These are phyloP conservation scores for Fulvia fulva DNA, from an alignment of 2,329 filamentous ascomycete species.

Conservation along the genomic window DNA sequence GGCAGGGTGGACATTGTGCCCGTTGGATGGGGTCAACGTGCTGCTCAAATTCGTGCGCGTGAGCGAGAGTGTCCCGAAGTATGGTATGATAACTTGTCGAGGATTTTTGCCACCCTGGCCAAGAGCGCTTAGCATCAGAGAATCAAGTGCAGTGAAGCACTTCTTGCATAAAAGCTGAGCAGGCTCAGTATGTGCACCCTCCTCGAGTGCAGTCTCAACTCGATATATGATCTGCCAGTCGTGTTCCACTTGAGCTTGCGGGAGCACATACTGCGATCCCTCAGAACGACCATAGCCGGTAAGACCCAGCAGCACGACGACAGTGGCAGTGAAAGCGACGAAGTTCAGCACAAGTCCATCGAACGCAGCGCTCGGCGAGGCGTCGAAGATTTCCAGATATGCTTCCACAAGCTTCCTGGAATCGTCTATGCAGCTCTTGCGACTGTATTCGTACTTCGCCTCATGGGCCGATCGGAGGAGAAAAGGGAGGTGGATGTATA, in stretches of 20 bases:
- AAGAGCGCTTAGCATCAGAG: slow-evolving; percentile 2
- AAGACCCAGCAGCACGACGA: slow-evolving; percentile 42
- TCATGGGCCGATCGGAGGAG: too few species aligned
- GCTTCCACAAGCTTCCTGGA: too few species aligned
- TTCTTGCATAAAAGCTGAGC: slow-evolving; percentile 6
- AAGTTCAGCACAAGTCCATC: slow-evolving; percentile 47
- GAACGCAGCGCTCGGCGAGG: too few species aligned
- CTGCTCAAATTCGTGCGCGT: too few species aligned
- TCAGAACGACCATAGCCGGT: slow-evolving; percentile 42
- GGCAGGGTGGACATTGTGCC: too few species aligned
- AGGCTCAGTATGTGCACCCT: not conserved
- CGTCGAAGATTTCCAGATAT: too few species aligned
- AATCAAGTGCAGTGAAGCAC: slow-evolving; percentile 4
- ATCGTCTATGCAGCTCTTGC: too few species aligned
- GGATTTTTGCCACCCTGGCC: not conserved
- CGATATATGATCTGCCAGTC: slow-evolving; percentile 5
- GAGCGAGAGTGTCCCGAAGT: slow-evolving; percentile 8
- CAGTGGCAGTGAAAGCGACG: slow-evolving; percentile 44
- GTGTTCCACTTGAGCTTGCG: not conserved
- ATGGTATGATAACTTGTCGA: slow-evolving; percentile 8
- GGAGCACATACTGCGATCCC: slow-evolving; percentile 27
- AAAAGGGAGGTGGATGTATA: too few species aligned
- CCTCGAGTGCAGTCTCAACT: slow-evolving; percentile 3
- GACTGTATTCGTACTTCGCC: too few species aligned
- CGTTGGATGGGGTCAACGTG: too few species aligned